Percentiles rank a stretch among this genome's conserved stretches.
These are phyloP conservation scores for Ceratobasidium sp. DNA, from an alignment of 1,284 basidiomycete species.

Conservation along the genomic window DNA sequence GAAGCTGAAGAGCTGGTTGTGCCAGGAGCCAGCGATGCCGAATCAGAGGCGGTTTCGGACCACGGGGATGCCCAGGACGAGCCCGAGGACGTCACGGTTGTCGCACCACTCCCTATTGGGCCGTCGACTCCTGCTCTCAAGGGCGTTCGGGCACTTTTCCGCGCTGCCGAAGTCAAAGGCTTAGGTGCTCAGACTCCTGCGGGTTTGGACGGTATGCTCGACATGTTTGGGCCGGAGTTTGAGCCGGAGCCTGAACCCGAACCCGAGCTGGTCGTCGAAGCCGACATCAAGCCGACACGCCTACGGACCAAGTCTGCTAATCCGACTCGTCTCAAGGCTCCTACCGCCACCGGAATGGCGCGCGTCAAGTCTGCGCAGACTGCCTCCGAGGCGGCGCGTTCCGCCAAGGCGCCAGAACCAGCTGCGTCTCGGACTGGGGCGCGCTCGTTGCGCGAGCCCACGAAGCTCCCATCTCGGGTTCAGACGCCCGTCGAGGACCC, in stretches of 20 bases:
- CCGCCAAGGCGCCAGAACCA: constrained; percentile 4
- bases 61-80: constrained; percentile 8
- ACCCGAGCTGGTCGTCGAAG: background rate
- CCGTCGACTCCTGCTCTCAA: constrained; percentile 40
- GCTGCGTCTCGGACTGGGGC: constrained; percentile 5
- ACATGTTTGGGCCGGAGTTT: constrained; percentile 38
- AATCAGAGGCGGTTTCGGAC: constrained; percentile 17
- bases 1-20: background rate
- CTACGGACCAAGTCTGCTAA: constrained; percentile 42
- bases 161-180: constrained; percentile 37
- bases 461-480: constrained; percentile 33
- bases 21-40: constrained; percentile 10
- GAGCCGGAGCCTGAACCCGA: constrained; percentile 11
- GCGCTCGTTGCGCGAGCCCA: constrained; percentile 30
- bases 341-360: constrained; percentile 18
- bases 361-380: constrained; percentile 38
- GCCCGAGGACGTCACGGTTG: background rate
- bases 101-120: background rate
- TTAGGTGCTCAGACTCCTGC: constrained; percentile 34
- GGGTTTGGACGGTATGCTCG: constrained; percentile 36
- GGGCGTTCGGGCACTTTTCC: constrained; percentile 36
- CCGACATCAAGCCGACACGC: constrained; percentile 21
- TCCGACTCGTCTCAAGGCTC: constrained; percentile 29
- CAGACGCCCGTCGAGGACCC: constrained; percentile 33
- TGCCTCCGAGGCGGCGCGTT: constrained; percentile 1